Base-by-base conservation (phyloP, 345 rosid species). In the Melaleuca alternifolia region DNA sequence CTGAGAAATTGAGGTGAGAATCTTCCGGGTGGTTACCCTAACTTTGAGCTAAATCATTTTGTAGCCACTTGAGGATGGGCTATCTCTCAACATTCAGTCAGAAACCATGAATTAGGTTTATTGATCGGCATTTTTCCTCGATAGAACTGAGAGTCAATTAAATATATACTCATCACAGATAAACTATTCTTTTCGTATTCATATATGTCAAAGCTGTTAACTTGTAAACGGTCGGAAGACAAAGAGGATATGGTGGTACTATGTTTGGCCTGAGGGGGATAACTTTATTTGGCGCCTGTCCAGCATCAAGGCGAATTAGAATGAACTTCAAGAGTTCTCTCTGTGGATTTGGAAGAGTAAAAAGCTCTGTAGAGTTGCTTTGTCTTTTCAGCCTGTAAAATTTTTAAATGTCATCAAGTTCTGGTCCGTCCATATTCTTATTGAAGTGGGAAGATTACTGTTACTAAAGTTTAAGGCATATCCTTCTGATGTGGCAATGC, bases 1-100 rank as follows among this genome's bases (percentile, higher is more conserved):
- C 98, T 54, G 97, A 97, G 89, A 95, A 95, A 91, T 91, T 97
- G 85, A 95, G 98, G 99, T 95, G 71, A 10, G 24, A 28, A 57
- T 21, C 54, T 65, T 53, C 54, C 50, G 53, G 24, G 26, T 71
- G 18, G 81, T 71, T 37, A 37, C 81, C 81, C 81, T 71, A 71
- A 37, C 37, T 71, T 37, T 5, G 44, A 71, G 79, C 48, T 37
- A 37, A 37, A 71, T 71, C 48, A 37, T 71, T 71, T 71, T 71
- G 48, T 18, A 71, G 81, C 26, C 48, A 48, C 81, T 71, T 71
- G 81, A 71, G 48, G 81, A 71, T 71, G 81, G 81, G 26, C 48
- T 71, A 21, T 71, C 37, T 71, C 81, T 71, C 81, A 71, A 46
- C 24, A 33, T 65, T 71, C 20, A 71, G 81, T 71, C 10, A 37